A percentile compares a stretch with the other conserved stretches of the same genome.
These are phyloP conservation scores for Trichoderma gamsii DNA, from an alignment of 495 filamentous ascomycete genomes.

Conservation along the genomic window DNA sequence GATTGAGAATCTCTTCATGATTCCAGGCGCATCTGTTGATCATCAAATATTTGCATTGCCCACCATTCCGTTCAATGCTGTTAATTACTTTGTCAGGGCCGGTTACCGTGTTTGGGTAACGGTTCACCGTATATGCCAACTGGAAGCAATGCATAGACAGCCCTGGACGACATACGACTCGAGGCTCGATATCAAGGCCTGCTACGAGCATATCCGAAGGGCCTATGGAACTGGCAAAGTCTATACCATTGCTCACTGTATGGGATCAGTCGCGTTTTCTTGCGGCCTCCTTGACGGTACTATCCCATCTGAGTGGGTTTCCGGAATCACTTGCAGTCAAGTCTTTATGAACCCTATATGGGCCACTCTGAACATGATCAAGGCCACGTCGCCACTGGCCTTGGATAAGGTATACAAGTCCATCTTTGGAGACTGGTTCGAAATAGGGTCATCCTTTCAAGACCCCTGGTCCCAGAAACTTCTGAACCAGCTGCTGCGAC, in stretches of 20 bases:
- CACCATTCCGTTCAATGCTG: conserved; percentile 57
- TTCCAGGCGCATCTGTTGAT: conserved; percentile 58
- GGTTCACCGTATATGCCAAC: conserved; percentile 55
- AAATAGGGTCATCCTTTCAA: conserved; percentile 38
- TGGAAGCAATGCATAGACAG: conserved; percentile 44
- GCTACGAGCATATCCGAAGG: conserved; percentile 47
- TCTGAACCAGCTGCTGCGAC: conserved; percentile 51
- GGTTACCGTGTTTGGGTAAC: conserved; percentile 55
- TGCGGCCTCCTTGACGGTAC: conserved; percentile 59
- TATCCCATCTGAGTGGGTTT: conserved; percentile 51
- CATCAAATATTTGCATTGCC: conserved; percentile 60
- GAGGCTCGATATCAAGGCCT: conserved; percentile 56
- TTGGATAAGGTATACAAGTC: conserved; percentile 43
- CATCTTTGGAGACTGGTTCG: conserved; percentile 49
- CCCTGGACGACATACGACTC: conserved; percentile 55
- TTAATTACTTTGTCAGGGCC: conserved; percentile 56
- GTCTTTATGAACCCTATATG: conserved; percentile 63
- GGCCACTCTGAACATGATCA: conserved; percentile 51
- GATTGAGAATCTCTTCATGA: conserved; percentile 49
- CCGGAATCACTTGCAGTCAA: conserved; percentile 55
- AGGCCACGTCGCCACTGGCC: conserved; percentile 44
- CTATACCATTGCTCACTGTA: conserved; percentile 63
- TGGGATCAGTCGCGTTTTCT: conserved; percentile 55
- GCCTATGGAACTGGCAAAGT: conserved; percentile 32
- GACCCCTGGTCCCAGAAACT: conserved; percentile 45